phyloP scores from a whole-genome alignment of 768 basidiomycete genomes.

The Pleurotus giganteus region DNA sequence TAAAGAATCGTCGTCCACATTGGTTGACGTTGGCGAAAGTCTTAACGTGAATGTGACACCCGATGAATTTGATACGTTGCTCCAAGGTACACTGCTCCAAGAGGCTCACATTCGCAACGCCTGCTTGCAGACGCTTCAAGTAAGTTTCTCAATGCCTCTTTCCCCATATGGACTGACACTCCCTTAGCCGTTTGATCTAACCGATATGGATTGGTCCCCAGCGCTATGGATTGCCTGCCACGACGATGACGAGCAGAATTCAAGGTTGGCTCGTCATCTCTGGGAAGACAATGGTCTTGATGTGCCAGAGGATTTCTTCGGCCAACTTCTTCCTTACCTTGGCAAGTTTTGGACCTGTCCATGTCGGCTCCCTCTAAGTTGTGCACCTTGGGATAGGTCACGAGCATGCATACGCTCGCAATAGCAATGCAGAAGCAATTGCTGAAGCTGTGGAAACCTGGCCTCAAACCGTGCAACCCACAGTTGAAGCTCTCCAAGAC shows the following conservation, averaged over 20 bases:
- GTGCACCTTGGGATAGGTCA: slow-evolving; percentile 33
- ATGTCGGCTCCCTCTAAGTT: neutral
- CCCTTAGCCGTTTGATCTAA: slow-evolving; percentile 84
- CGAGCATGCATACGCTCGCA: slow-evolving; percentile 76
- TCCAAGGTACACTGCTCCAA: slow-evolving; percentile 76
- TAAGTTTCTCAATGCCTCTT: slow-evolving; percentile 23
- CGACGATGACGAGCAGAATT: slow-evolving; percentile 85
- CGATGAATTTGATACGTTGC: slow-evolving; percentile 63
- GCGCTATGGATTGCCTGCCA: slow-evolving; percentile 87
- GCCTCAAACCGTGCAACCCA: slow-evolving; percentile 51
- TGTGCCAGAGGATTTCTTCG: slow-evolving; percentile 65
- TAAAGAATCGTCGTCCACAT: slow-evolving; percentile 79
- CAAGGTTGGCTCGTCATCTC: slow-evolving; percentile 69
- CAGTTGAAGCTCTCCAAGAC: slow-evolving; percentile 55
- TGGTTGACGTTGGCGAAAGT: slow-evolving; percentile 80
- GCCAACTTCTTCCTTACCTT: slow-evolving; percentile 60
- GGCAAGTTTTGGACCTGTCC: slow-evolving; percentile 48
- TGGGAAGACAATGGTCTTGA: slow-evolving; percentile 98
- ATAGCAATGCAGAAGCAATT: slow-evolving; percentile 67
- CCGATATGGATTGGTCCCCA: slow-evolving; percentile 90
- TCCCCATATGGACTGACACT: slow-evolving; percentile 2
- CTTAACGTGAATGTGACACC: slow-evolving; percentile 61
- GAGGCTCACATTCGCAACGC: slow-evolving; percentile 87
- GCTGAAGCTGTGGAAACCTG: slow-evolving; percentile 74
- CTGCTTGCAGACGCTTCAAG: slow-evolving; percentile 89